Base-by-base conservation (phyloP, 768 basidiomycete species). In the Trametes punicea region DNA sequence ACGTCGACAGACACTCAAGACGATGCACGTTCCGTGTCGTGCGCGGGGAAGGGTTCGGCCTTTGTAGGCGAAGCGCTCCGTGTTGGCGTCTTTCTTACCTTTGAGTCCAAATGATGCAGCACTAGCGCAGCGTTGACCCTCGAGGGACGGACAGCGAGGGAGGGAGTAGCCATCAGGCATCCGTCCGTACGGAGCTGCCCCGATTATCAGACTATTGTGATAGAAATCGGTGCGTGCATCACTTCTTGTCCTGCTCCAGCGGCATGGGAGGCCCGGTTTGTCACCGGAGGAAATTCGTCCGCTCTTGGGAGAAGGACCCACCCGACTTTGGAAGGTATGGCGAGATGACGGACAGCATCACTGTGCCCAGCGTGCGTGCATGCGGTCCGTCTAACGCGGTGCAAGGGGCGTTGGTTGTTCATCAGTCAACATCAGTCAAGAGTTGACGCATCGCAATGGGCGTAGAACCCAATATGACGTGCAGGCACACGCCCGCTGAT, bases 161-260 rank as follows among this genome's bases (percentile, higher is more conserved):
- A 25, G 42, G 25, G 42, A 44, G 42, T 51, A 51, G 48, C 48
- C 36, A 39, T 49, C 47, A 10, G 23, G 34, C 44, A 6, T 48
- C 27, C 44, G 31, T 26, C 25, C 23, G 42, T 15, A 25, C 23
- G 48, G 48, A n/a, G 30, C 41, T 20, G 40, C 20, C 20, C 40
- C 20, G 9, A 27, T 39, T 8, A 53, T 53, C 51, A 53, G 51
- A 45, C 7, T 21, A 31, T 29, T 26, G 33, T 53, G 51, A 53
- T 53, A 53, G 51, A 53, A 53, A n/a, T 30, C 10, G 5, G 23
- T 31, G 30, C 15, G 44, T 30, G 42, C 41, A 53, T 34, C 18
- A 21, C 52, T 33, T 45, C 25, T 15, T 16, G 26, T n/a, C n/a
- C 49, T 26, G 49, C 33, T 34, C 50, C 49, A 29, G 50, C 40